Evolutionary conservation across 306 rosid species (phyloP).

Genomic region (Hippophae rhamnoides): DNA sequence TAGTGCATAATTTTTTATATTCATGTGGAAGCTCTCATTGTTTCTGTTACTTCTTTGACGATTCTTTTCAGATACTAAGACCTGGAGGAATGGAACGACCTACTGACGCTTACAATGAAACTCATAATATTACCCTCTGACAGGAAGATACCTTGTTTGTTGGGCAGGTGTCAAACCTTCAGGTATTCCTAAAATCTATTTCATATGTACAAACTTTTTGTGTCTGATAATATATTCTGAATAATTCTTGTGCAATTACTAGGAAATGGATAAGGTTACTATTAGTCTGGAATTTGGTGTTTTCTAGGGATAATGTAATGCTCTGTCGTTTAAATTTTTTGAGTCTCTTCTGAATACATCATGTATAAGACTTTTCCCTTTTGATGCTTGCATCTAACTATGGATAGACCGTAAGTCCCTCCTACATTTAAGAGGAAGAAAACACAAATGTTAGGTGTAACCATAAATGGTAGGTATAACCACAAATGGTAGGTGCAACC

Average conservation of each 20-base stretch:
- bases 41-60: slow-evolving; percentile 10
- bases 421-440: too few relatives aligned
- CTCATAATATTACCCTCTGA: slow-evolving; percentile 69
- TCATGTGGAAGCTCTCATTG: neutral
- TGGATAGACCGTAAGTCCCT: too few relatives aligned
- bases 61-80: slow-evolving; percentile 78
- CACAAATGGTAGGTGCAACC: too few relatives aligned
- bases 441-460: too few relatives aligned
- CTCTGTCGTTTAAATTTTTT: too few relatives aligned
- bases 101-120: slow-evolving; percentile 92
- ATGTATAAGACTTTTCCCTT: neutral
- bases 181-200: slow-evolving; percentile 38
- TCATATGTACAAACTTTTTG: slow-evolving; percentile 3
- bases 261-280: too few relatives aligned
- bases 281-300: too few relatives aligned
- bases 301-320: too few relatives aligned
- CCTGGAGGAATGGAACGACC: slow-evolving; percentile 99
- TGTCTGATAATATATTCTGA: neutral
- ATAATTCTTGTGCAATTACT: neutral
- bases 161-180: slow-evolving; percentile 92
- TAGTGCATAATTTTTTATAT: slow-evolving; percentile 1
- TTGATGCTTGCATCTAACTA: neutral
- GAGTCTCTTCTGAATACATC: neutral
- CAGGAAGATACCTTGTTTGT: slow-evolving; percentile 71
- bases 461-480: too few relatives aligned